Evolutionary conservation across 305 asterid species (phyloP), one percentile per base, ranked within the genome.

Genomic region (Fraxinus baroniana): DNA sequence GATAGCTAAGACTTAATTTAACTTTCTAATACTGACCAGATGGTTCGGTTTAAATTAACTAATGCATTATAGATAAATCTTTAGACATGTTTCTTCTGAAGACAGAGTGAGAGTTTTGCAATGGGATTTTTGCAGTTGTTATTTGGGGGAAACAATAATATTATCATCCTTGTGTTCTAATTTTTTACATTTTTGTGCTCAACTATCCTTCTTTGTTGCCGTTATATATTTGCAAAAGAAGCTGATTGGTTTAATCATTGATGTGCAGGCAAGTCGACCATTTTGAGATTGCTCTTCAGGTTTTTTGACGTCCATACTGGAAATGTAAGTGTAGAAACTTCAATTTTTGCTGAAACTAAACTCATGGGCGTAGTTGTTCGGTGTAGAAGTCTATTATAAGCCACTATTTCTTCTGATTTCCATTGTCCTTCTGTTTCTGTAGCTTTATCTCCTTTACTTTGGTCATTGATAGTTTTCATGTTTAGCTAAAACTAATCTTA

Each of bases 271-370:
- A 96, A 96, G 87, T 96, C 99, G 44, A 94, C 99, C 83, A 94
- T 96, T 84, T 90, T 96, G 74, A 94, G 99, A 89, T 86, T 96
- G 91, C 94, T 96, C 83, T 96, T 93, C 91, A 91, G 99, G 85
- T 94, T 92, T 84, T 96, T 92, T 72, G 98, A 96, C 85, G 79
- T 95, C 81, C 89, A 92, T 77, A 88, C 97, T 76, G 99, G 99
- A 87, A 82, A 46, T 82, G 98, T 96, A 91, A 96, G 97, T 55
- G 75, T 18, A 52, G 35, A 73, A 60, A 37, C 74, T 57, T 60
- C 18, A 75, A 44, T 77, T 72, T 72, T 49, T 75, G n/a, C 44
- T 68, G 71, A 36, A 26, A 77, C 87, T 35, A 28, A 80, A 66
- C 24, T 20, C 18, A 76, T 36, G 80, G 74, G 77, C 46, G n/a